phyloP scores from a whole-genome alignment of 768 basidiomycete genomes.

The Leccinum subgranulosum region DNA sequence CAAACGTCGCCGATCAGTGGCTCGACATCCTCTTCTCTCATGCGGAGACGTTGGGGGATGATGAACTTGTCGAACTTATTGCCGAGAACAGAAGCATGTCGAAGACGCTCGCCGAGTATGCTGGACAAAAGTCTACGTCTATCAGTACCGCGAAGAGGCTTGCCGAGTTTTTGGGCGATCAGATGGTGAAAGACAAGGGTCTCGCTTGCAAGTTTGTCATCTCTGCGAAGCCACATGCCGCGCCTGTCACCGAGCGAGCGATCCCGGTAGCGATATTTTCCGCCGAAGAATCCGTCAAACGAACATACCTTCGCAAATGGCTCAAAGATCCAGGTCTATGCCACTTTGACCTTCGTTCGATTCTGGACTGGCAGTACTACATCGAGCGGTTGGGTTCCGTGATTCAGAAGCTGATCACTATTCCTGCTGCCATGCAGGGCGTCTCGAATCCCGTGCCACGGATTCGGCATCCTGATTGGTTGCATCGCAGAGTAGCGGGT shows the following conservation, averaged over 20 bases:
- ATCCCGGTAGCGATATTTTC: slow-evolving; percentile 98
- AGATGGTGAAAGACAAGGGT: slow-evolving; percentile 99
- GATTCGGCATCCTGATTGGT: slow-evolving; percentile 96
- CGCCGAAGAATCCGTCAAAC: slow-evolving; percentile 88
- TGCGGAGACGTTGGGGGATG: slow-evolving; percentile 81
- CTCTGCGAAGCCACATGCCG: slow-evolving; percentile 86
- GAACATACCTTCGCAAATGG: slow-evolving; percentile 92
- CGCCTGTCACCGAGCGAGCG: slow-evolving; percentile 95
- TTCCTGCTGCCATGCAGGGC: slow-evolving; percentile 98
- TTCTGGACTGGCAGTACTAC: slow-evolving; percentile 98
- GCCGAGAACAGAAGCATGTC: slow-evolving; percentile 99
- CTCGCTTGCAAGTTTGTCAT: slow-evolving; percentile 99
- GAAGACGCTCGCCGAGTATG: slow-evolving; percentile 94
- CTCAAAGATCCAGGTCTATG: slow-evolving; percentile 86
- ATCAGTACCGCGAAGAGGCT: slow-evolving; percentile 94
- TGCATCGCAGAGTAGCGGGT: slow-evolving; percentile 85
- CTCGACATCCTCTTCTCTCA: slow-evolving; percentile 89
- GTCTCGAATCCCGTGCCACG: slow-evolving; percentile 95
- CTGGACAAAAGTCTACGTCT: slow-evolving; percentile 94
- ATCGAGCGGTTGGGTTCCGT: slow-evolving; percentile 97
- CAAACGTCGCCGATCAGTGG: slow-evolving; percentile 94
- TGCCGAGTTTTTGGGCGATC: slow-evolving; percentile 94
- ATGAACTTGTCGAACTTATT: slow-evolving; percentile 95
- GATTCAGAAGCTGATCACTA: slow-evolving; percentile 98
- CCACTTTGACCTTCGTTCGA: slow-evolving; percentile 88